A percentile compares a stretch with the other conserved stretches of the same genome.
These are phyloP conservation scores for Kurtzmaniella quercitrusa DNA, from an alignment of 1,139 yeast species.

Conservation along the genomic window DNA sequence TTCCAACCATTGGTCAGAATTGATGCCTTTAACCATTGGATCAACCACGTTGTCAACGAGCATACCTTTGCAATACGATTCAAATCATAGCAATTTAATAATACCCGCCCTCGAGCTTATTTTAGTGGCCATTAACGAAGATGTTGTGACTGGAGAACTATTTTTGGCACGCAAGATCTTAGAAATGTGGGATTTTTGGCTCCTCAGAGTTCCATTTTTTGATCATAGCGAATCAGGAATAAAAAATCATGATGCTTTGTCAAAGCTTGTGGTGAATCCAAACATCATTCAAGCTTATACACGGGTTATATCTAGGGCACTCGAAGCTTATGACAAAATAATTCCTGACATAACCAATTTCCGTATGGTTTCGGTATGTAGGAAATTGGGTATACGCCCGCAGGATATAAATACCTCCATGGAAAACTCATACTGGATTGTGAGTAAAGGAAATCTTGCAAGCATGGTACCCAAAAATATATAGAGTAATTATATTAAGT, in stretches of 20 bases:
- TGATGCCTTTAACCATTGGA: constrained; percentile 18
- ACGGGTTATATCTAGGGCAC: constrained; percentile 26
- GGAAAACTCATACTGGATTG: not conserved
- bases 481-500: constrained; percentile 18
- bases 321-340: constrained; percentile 26
- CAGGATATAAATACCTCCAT: not conserved
- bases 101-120: constrained; percentile 21
- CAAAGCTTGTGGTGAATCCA: constrained; percentile 12
- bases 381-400: constrained; percentile 18
- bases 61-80: constrained; percentile 5
- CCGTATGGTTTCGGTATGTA: constrained; percentile 26
- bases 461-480: too few relatives aligned
- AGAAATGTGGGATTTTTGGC: constrained; percentile 34
- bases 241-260: not conserved
- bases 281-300: constrained; percentile 15
- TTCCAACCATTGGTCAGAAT: constrained; percentile 64
- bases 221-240: not conserved
- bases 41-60: constrained; percentile 14
- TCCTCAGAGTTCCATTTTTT: constrained; percentile 10
- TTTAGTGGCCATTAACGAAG: constrained; percentile 26
- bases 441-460: constrained; percentile 12
- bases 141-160: constrained; percentile 21
- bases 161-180: constrained; percentile 33
- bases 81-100: constrained; percentile 11
- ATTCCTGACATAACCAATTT: constrained; percentile 31